Evolutionary conservation across 345 rosid genomes (phyloP), one percentile per base, ranked within the genome.

Genomic region (Corchorus olitorius): DNA sequence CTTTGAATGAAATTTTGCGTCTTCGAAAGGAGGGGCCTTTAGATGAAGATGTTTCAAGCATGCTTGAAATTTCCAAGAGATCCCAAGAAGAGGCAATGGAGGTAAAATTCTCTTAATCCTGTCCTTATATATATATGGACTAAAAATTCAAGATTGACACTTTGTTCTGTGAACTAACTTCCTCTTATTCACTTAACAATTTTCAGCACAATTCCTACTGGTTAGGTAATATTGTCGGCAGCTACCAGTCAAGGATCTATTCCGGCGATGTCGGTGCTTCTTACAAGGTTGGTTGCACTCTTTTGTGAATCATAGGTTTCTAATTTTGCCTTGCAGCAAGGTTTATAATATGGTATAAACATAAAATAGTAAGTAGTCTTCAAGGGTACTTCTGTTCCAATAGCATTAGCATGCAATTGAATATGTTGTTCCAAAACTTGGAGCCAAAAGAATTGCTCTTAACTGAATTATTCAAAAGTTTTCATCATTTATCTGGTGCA

Each of bases 61-160:
- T 94, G 74, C 91, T 94, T 72, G 98, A 92, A 87, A 89, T 94
- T 34, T 97, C 90, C 80, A 97, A 92, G 88, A 87, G 98, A 87
- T 92, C 94, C 73, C 92, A 93, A 72, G 98, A 93, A 84, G 90
- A 89, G 53, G 97, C 97, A 82, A 75, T 91, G 81, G 94, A 93
- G 94, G 98, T 89, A 52, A 65, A 69, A 64, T 27, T 27, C 27
- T 0, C 27, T 27, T 27, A 27, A 27, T 27, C 27, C 27, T 27
- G 27, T 27, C 27, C 27, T 27, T 27, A 27, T 27, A 27, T 27
- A n/a, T n/a, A 27, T 27, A 27, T 27, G 27, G 27, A 27, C 27
- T 27, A 27, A 27, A 27, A 27, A 9, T 68, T 50, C 45, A 70
- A 49, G 73, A n/a, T 22, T 27, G 1, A 19, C 7, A 19, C 33